Base-by-base conservation (phyloP, 208 protist species). In the Acanthamoeba lugdunensis region DNA sequence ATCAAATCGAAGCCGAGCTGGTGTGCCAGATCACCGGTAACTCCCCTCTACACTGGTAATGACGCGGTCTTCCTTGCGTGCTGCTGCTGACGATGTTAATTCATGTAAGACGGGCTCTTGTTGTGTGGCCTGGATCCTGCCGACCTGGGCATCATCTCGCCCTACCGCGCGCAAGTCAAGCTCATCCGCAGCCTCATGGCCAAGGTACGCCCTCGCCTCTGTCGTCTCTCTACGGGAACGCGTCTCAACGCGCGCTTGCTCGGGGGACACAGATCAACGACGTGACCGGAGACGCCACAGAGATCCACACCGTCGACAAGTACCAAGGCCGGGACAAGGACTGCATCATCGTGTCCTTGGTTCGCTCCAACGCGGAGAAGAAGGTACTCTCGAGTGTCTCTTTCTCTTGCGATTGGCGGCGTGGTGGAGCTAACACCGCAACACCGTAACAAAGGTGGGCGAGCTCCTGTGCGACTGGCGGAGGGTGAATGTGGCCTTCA, bases 401-500 rank as follows among this genome's bases (percentile, higher is more conserved):
- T 7, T 84, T 96, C 54, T 94, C 91, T 61, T 48, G 11, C 9
- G 45, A 13, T 48, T 48, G 45, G 45, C 5, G 45, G 45, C 9
- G 5, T 48, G 45, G 45, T 48, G 45, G 45, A 48, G 45, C 45
- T 48, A 48, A 48, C 9, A 48, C 45, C 45, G 45, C 9, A 48
- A 48, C 41, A 45, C 41, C 41, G 41, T 45, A 9, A 45, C 45
- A 13, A 48, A 96, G 67, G 90, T 98, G 41, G 97, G 97, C 54
- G 95, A 97, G 16, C 94, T 98, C n/a, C 71, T 98, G 16, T 30
- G 75, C 2, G 98, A 98, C 95, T 98, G 97, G 97, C 89, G 97
- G 9, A 82, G 98, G 28, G 56, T 98, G 33, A 99, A 99, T 94
- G 98, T 99, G 2, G 98, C 98, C 25, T 92, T 98, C 37, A 98